Conservation (phyloP, 2,329 filamentous ascomycete genomes). For the Alternaria arborescens region DNA sequence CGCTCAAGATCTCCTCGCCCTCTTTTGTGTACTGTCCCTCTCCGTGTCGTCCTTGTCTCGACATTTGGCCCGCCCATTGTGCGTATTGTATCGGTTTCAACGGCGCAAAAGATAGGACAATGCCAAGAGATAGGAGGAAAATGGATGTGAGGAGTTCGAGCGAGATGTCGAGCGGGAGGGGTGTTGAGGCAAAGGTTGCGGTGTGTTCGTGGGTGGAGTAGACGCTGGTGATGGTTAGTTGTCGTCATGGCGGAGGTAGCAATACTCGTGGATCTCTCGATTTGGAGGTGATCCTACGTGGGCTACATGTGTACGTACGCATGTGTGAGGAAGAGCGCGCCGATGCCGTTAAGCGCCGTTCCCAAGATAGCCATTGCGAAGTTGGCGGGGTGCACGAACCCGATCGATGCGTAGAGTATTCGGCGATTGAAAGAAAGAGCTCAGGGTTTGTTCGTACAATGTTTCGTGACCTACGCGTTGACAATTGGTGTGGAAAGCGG, state of each 20-base stretch:
- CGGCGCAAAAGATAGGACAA: conserved; percentile 79
- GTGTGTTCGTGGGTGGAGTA: conserved; percentile 97
- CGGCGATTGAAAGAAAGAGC: conserved; percentile 9
- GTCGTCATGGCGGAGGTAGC: not conserved
- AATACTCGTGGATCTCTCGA: not conserved
- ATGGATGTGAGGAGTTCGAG: conserved; percentile 86
- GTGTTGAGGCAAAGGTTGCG: conserved; percentile 66
- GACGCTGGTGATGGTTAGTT: conserved; percentile 67
- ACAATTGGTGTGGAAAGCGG: not conserved
- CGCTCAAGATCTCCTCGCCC: conserved; percentile 70
- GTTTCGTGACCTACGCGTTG: not conserved
- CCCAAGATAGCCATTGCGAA: conserved; percentile 74
- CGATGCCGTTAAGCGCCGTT: conserved; percentile 74
- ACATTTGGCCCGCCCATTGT: conserved; percentile 83
- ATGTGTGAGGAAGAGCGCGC: conserved; percentile 81
- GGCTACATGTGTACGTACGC: conserved; percentile 69
- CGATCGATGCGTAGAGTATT: not conserved
- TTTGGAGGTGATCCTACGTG: not conserved
- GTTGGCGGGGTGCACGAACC: conserved; percentile 2
- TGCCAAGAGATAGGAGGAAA: conserved; percentile 79
- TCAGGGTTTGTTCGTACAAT: conserved; percentile 2
- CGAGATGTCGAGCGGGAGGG: conserved; percentile 83
- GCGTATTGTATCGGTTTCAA: conserved; percentile 87
- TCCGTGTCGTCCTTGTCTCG: conserved; percentile 73
- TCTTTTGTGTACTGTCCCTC: conserved; percentile 66